Evolutionary conservation across 352 stramenopile genomes (phyloP).

Genomic region (Vaucheria bursata): DNA sequence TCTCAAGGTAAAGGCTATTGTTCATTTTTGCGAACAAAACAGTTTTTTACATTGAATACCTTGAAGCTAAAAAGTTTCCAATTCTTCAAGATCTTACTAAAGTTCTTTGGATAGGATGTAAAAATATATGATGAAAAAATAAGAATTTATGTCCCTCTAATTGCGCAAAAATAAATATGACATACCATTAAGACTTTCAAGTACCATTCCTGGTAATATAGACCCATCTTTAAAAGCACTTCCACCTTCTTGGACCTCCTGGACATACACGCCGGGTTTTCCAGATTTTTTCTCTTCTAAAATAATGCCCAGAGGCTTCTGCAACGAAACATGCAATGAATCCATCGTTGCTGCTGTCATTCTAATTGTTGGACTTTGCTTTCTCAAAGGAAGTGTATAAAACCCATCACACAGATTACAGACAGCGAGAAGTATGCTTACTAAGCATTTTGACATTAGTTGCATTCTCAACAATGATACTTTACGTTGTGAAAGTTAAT

Average conservation of each 20-base stretch:
- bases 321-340: constrained; percentile 15
- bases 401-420: too few relatives aligned
- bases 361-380: too few relatives aligned
- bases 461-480: too few relatives aligned
- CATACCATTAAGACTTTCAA: not conserved
- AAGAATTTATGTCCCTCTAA: not conserved
- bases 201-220: not conserved
- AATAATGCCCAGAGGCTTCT: constrained; percentile 44
- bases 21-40: not conserved
- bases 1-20: not conserved
- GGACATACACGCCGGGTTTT: constrained; percentile 30
- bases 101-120: not conserved
- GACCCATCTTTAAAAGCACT: constrained; percentile 14
- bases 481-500: too few relatives aligned
- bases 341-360: not conserved
- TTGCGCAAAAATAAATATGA: not conserved
- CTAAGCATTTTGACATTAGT: too few relatives aligned
- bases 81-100: not conserved
- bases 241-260: constrained; percentile 28
- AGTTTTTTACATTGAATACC: not conserved
- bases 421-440: too few relatives aligned
- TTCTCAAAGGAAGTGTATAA: too few relatives aligned
- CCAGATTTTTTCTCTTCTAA: constrained; percentile 47
- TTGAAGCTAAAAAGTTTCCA: not conserved
- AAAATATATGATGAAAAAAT: not conserved